Evolutionary conservation across 148 eudicot genomes (phyloP).

Genomic region (Vaccinium darrowii): DNA sequence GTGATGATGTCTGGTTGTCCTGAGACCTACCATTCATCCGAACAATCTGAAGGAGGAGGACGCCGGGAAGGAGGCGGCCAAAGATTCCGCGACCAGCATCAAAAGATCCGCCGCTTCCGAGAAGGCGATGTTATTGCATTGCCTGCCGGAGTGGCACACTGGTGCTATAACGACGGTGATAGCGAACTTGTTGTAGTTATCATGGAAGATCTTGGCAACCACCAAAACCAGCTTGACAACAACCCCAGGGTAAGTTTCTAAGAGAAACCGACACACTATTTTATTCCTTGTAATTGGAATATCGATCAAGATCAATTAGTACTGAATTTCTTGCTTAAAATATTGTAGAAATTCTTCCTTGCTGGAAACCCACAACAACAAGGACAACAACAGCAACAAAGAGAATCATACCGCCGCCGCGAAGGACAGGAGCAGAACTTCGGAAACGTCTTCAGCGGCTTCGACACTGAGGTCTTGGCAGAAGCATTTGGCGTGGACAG

Average conservation of each 20-base stretch:
- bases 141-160: conserved; percentile 69
- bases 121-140: conserved; percentile 66
- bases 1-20: conserved; percentile 71
- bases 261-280: not conserved
- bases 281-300: not conserved
- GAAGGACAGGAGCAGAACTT: conserved; percentile 13
- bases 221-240: conserved; percentile 69
- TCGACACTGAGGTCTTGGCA: conserved; percentile 32
- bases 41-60: conserved; percentile 16
- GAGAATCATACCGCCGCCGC: not conserved
- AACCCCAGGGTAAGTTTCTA: conserved; percentile 49
- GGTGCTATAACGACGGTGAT: conserved; percentile 70
- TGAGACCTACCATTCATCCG: conserved; percentile 61
- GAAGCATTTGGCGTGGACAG: conserved; percentile 50
- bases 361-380: conserved; percentile 67
- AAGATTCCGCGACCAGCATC: conserved; percentile 58
- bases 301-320: too few species aligned
- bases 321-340: not conserved
- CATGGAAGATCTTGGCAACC: conserved; percentile 46
- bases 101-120: conserved; percentile 51
- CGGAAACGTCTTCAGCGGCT: conserved; percentile 59
- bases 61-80: conserved; percentile 25
- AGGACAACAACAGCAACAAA: conserved; percentile 16
- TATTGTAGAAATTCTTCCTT: conserved; percentile 60
- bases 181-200: conserved; percentile 43